phyloP scores from a whole-genome alignment of 2,329 filamentous ascomycete genomes.

The Bipolaris victoriae region DNA sequence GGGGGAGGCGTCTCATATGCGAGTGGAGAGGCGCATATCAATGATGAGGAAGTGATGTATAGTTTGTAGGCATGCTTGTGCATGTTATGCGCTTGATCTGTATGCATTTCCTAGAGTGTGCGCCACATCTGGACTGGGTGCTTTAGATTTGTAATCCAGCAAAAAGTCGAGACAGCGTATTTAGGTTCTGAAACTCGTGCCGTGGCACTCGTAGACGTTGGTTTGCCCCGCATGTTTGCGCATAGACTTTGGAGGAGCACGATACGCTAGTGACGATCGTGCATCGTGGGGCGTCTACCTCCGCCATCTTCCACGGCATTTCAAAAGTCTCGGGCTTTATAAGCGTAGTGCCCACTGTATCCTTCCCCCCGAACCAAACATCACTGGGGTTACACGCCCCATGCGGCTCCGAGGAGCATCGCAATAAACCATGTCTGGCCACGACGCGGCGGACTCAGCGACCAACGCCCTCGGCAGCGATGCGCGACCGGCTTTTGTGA shows the following conservation, averaged over 20 bases:
- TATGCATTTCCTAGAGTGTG: conserved; percentile 10
- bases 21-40: conserved; percentile 9
- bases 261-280: conserved; percentile 20
- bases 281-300: conserved; percentile 19
- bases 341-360: conserved; percentile 14
- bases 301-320: conserved; percentile 15
- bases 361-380: conserved; percentile 8
- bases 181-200: not conserved
- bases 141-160: conserved; percentile 2
- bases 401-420: conserved; percentile 48
- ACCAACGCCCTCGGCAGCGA: conserved; percentile 24
- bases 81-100: conserved; percentile 2
- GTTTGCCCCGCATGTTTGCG: conserved; percentile 19
- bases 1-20: not conserved
- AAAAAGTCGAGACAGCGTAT: not conserved
- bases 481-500: conserved; percentile 33
- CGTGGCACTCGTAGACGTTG: conserved; percentile 3
- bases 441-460: conserved; percentile 40
- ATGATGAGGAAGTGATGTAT: conserved; percentile 19
- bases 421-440: conserved; percentile 48
- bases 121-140: conserved; percentile 5
- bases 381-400: conserved; percentile 23
- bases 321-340: conserved; percentile 16
- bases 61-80: conserved; percentile 14
- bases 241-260: conserved; percentile 13